Conservation (phyloP, 805 yeast genomes). For the Candida orba region DNA sequence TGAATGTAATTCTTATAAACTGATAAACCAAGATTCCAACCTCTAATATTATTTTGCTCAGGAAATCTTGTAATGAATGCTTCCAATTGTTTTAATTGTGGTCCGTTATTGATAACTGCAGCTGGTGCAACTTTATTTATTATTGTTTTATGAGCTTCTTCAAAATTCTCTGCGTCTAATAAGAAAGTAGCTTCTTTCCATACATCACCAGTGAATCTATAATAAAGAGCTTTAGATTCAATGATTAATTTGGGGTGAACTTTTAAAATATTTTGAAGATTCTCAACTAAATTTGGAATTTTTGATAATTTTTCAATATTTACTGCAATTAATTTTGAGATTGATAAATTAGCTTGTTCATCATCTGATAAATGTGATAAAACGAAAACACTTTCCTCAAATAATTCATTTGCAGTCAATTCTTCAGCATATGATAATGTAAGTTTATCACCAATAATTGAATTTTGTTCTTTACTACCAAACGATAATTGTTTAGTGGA, state of each 20-base stretch:
- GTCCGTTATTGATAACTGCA: conserved; percentile 46
- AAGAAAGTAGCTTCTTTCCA: conserved; percentile 56
- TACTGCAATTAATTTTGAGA: conserved; percentile 26
- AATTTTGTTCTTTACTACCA: conserved; percentile 10
- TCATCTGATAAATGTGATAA: conserved; percentile 51
- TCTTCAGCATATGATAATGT: conserved; percentile 43
- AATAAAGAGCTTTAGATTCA: conserved; percentile 55
- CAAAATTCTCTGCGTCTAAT: conserved; percentile 51
- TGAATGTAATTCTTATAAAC: conserved; percentile 46
- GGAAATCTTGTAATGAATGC: conserved; percentile 38
- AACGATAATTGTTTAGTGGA: conserved; percentile 22
- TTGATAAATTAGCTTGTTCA: conserved; percentile 31
- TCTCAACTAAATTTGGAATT: conserved; percentile 23
- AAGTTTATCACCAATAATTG: conserved; percentile 29
- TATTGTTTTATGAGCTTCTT: conserved; percentile 57
- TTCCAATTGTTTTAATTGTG: conserved; percentile 25
- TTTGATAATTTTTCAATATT: conserved; percentile 20
- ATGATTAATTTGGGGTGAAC: conserved; percentile 43
- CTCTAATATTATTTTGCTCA: conserved; percentile 31
- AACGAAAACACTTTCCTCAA: conserved; percentile 58
- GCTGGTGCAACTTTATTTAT: conserved; percentile 62
- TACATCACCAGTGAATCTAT: conserved; percentile 41
- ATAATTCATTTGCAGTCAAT: conserved; percentile 38
- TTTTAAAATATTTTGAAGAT: conserved; percentile 32
- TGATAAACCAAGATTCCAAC: conserved; percentile 54